Base-by-base conservation (phyloP, 345 rosid species). In the Nasturtium officinale region DNA sequence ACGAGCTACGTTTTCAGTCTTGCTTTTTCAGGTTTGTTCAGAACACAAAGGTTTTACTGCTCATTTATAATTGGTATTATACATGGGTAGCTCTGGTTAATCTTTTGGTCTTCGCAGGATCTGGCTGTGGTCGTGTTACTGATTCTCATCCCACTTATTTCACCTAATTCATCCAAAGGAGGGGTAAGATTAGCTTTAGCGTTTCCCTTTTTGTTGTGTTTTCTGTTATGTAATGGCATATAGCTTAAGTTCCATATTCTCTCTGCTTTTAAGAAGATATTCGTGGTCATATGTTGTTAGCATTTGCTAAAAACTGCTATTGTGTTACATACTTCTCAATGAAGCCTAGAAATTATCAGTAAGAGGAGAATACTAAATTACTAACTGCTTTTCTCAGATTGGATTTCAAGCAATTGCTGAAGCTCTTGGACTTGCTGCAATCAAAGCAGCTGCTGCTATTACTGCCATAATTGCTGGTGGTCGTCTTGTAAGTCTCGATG, bases 321-420 rank as follows among this genome's bases (percentile, higher is more conserved):
- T 66, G 7, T 56, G 17, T 20, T 55, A 37, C 54, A 47, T 74
- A 32, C 23, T 11, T 45, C 29, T 20, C 21, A 46, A 45, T 28
- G 40, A 33, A 45, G 30, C 53, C 56, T 75, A 67, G 54, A 32
- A 43, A 65, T 30, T 23, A 35, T 55, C 9, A 7, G 17, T 65
- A 8, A 55, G 18, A 45, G 32, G 52, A 62, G 61, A 69, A 37
- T 29, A 55, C 38, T 72, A 62, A 32, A 51, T 80, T 30, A 50
- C 68, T 57, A 52, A 23, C 67, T 82, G 56, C 38, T 43, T 77
- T 82, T 83, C 83, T 61, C 87, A 95, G 96, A 80, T 95, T 79
- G 99, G 99, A 71, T 87, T 95, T 84, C 88, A 89, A 83, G 96
- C 99, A 71, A 95, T 95, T 80, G 96, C 96, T 53, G 99, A 95